Base-by-base conservation (phyloP, 768 basidiomycete species). In the Tremella yokohamensis region DNA sequence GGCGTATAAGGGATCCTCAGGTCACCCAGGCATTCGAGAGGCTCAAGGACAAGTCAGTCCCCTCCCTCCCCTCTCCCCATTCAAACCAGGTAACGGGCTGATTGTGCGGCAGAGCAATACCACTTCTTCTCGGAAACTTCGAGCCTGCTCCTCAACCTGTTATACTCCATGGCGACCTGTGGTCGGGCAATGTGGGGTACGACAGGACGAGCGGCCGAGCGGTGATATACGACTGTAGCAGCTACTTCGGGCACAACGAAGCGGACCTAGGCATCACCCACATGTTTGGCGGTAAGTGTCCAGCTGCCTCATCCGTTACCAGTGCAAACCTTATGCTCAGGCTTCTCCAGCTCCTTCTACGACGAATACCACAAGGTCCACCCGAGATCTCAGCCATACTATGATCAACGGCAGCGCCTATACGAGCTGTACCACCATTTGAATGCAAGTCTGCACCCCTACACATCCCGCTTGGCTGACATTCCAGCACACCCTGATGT, bases 141-240 rank as follows among this genome's bases (percentile, higher is more conserved):
- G 25, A 57, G 9, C 73, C 73, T 3, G 12, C 55, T 0, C 62
- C 73, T 0, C 51, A 64, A 55, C 74, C 74, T 1, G 68, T 73
- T n/a, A 69, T 77, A 37, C 58, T 72, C 1, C 76, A 77, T 44
- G 76, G 76, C 26, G 76, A 77, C 49, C 62, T 76, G 6, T 77
- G 76, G 76, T 76, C 73, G 1, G 76, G 76, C 12, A 77, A 77
- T 53, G 70, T 63, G 18, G 69, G 71, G 2, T 65, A 52, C 40
- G 73, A 73, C 25, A 34, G 40, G 9, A 49, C 57, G 13, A 65
- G 63, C 8, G 8, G 42, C 1, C 11, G 20, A 0, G 65, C 71
- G 7, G 67, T 77, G 22, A 72, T 73, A 18, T 77, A 58, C 49
- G 76, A 77, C 54, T 71, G 73, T 0, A 60, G 68, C 8, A 58